Evolutionary conservation across 345 rosid species (phyloP), one percentile per base, ranked within the genome.

Genomic region (Gossypium longicalyx): DNA sequence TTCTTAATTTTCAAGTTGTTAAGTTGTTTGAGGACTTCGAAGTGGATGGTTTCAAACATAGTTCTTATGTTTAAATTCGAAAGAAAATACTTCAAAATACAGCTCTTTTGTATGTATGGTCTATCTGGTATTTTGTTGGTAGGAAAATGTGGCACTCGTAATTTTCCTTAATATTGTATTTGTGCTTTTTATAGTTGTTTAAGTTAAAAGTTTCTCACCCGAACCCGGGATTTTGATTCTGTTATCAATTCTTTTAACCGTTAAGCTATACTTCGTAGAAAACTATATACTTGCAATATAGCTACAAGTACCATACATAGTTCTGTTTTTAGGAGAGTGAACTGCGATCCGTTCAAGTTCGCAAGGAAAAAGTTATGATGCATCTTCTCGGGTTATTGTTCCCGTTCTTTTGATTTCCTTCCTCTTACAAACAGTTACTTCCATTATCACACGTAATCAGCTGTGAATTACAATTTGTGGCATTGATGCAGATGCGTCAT

Each of bases 401-500:
- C 68, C 48, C 7, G 3, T 12, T 63, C 3, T 17, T 19, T 38
- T 34, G 45, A 62, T 34, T 34, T 34, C 41, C 41, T 34, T 34
- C 41, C 7, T 34, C 41, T 34, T 34, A 34, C 7, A 34, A 1
- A 17, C 2, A 11, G 29, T 22, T 45, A 25, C 44, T 49, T 19
- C 25, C 17, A 17, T n/a, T 19, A 12, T 9, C 47, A n/a, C 20
- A 29, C 19, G 11, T n/a, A 70, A 52, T 53, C 16, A 29, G 47
- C 66, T 19, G 11, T 44, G 2, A 77, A 51, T 51, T 13, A 69
- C 60, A 49, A 9, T 29, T 20, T 53, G 20, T 54, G 47, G 27
- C 13, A 63, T 68, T 77, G 73, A 61, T 80, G 87, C 86, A 95
- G 98, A 77, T 95, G 98, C 79, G 92, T 90, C 76, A 89, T 95